Evolutionary conservation across 2,329 filamentous ascomycete genomes (phyloP).

Genomic region (Sclerotinia nivalis): DNA sequence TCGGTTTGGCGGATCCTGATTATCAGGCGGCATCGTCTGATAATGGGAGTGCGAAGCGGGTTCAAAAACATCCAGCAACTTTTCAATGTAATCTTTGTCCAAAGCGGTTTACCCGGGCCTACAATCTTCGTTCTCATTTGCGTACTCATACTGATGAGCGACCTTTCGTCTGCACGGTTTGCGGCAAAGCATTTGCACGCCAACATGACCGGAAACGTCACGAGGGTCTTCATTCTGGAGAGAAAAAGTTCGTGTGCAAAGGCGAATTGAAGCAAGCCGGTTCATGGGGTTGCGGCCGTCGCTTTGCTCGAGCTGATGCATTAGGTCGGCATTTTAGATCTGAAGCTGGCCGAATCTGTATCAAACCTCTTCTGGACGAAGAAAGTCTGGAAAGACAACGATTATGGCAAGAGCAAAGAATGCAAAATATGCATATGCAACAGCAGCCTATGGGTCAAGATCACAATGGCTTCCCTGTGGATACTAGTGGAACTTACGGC

Average conservation of each 20-base stretch:
- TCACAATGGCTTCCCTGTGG: slow-evolving; percentile 58
- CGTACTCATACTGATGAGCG: slow-evolving; percentile 96
- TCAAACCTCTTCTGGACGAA: slow-evolving; percentile 95
- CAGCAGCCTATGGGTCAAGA: slow-evolving; percentile 63
- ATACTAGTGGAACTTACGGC: slow-evolving; percentile 59
- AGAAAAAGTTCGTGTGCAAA: slow-evolving; percentile 98
- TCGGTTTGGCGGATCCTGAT: slow-evolving; percentile 86
- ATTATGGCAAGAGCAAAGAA: slow-evolving; percentile 70
- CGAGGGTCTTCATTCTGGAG: slow-evolving; percentile 91
- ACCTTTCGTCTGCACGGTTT: slow-evolving; percentile 95
- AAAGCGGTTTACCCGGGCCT: slow-evolving; percentile 93
- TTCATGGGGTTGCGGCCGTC: slow-evolving; percentile 88
- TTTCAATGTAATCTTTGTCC: slow-evolving; percentile 94
- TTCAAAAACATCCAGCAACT: slow-evolving; percentile 95
- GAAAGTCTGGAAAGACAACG: slow-evolving; percentile 82
- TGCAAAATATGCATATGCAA: slow-evolving; percentile 58
- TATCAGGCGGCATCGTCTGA: slow-evolving; percentile 67
- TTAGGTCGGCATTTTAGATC: slow-evolving; percentile 92
- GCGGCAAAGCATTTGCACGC: slow-evolving; percentile 93
- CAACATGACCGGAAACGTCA: slow-evolving; percentile 98
- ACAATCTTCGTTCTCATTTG: slow-evolving; percentile 92
- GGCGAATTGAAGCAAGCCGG: slow-evolving; percentile 81
- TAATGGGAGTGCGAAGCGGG: slow-evolving; percentile 67
- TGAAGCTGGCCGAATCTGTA: slow-evolving; percentile 92
- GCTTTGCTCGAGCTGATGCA: slow-evolving; percentile 93